These are phyloP conservation scores for Trichocladium uniseriatum DNA, from an alignment of 495 filamentous ascomycete species.

Conservation along the genomic window DNA sequence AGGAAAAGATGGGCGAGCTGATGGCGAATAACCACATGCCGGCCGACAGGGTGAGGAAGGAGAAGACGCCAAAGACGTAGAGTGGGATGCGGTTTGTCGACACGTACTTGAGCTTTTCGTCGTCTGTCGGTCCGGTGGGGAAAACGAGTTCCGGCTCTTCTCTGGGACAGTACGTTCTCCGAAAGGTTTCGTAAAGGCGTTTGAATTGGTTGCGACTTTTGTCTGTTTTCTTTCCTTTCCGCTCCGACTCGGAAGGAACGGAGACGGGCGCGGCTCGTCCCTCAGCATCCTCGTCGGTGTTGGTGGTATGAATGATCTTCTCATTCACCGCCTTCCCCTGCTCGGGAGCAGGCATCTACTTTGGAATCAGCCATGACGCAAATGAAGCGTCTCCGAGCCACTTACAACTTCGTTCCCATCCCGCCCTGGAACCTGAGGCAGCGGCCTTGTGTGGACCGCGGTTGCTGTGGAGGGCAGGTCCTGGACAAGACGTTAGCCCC, in stretches of 20 bases:
- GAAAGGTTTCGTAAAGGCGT: constrained; percentile 13
- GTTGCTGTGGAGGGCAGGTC: neutral
- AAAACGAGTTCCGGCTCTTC: constrained; percentile 23
- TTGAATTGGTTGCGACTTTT: constrained; percentile 13
- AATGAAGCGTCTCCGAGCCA: neutral
- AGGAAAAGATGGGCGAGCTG: constrained; percentile 23
- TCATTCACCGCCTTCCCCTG: constrained; percentile 14
- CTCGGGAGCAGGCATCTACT: constrained; percentile 10
- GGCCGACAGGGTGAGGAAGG: constrained; percentile 24
- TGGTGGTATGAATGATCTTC: constrained; percentile 4
- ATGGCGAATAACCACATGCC: constrained; percentile 29
- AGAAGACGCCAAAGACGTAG: constrained; percentile 26
- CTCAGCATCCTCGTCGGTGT: constrained; percentile 10
- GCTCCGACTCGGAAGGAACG: neutral
- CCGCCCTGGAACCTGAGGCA: neutral
- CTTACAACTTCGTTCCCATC: constrained; percentile 1
- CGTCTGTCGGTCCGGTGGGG: constrained; percentile 22
- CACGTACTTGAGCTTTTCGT: constrained; percentile 24
- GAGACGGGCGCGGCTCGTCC: neutral
- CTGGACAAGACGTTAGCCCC: constrained; percentile 7
- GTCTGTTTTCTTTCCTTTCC: constrained; percentile 9
- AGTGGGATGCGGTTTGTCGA: constrained; percentile 26
- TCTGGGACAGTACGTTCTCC: constrained; percentile 23
- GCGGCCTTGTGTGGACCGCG: neutral
- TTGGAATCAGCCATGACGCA: neutral